Percentiles rank a stretch among this genome's conserved stretches.
These are phyloP conservation scores for Acanthamoeba quina DNA, from an alignment of 208 protist genomes.

Conservation along the genomic window DNA sequence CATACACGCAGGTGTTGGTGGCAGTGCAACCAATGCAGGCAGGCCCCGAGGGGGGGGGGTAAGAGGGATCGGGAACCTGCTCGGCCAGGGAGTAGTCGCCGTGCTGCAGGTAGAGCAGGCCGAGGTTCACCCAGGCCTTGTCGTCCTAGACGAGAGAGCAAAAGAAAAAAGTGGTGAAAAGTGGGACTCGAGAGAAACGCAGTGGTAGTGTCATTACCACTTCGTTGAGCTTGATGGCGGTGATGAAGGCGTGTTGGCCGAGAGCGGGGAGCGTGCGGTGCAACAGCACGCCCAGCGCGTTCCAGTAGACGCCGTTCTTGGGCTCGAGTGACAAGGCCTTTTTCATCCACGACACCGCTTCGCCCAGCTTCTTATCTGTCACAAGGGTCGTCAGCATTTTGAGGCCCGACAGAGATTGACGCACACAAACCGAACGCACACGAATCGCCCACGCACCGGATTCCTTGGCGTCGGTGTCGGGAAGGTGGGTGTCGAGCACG, in stretches of 20 bases:
- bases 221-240: constrained; percentile 39
- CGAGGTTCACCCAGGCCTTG: constrained; percentile 53
- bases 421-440: background rate
- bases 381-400: background rate
- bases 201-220: too few relatives aligned
- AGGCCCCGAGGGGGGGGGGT: too few relatives aligned
- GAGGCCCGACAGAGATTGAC: too few relatives aligned
- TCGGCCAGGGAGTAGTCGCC: constrained; percentile 36
- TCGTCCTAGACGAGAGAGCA: background rate
- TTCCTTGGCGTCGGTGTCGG: background rate
- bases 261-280: background rate
- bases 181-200: too few relatives aligned
- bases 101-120: constrained; percentile 22
- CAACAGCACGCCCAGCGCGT: constrained; percentile 39
- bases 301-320: constrained; percentile 33
- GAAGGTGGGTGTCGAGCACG: background rate
- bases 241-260: constrained; percentile 55
- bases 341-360: constrained; percentile 35
- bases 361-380: background rate
- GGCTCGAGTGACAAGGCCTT: background rate
- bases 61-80: background rate
- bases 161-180: too few relatives aligned
- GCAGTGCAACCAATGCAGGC: too few relatives aligned
- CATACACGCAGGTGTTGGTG: too few relatives aligned
- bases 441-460: background rate